Percentiles rank a stretch among this genome's conserved stretches.
Conservation (phyloP, 345 rosid genomes). For the Gossypium stocksii region DNA sequence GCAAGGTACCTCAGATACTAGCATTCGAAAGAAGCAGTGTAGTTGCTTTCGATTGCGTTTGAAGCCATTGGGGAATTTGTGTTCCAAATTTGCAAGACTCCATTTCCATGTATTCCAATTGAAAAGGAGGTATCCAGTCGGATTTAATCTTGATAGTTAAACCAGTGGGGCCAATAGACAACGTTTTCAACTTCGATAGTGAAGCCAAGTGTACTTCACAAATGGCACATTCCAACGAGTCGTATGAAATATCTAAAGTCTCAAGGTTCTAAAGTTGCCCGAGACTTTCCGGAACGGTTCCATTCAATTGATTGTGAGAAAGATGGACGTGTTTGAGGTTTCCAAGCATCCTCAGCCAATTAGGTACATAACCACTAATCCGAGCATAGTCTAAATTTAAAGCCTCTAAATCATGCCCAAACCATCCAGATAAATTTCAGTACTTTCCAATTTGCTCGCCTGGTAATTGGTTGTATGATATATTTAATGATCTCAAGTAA, state of each 20-base stretch:
- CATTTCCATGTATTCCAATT: not conserved
- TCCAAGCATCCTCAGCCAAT: not conserved
- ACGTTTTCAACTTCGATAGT: not conserved
- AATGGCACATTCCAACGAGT: not conserved
- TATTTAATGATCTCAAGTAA: conserved; percentile 8
- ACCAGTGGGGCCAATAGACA: not conserved
- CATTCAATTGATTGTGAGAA: not conserved
- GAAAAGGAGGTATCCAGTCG: not conserved
- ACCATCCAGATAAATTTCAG: conserved; percentile 17
- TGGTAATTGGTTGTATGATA: conserved; percentile 12
- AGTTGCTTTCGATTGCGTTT: not conserved
- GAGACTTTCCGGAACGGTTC: not conserved
- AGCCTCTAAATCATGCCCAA: conserved; percentile 4
- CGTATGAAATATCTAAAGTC: not conserved
- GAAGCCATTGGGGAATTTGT: not conserved
- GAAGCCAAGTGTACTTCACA: not conserved
- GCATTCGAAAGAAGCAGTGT: conserved; percentile 9
- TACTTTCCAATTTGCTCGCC: conserved; percentile 4
- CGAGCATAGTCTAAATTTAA: not conserved
- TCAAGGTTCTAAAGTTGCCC: conserved; percentile 3
- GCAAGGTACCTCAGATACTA: not conserved
- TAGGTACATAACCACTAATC: not conserved
- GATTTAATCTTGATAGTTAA: not conserved
- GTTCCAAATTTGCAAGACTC: not conserved
- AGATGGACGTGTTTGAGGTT: not conserved